These are phyloP conservation scores for Urostyla sp. DNA, from an alignment of 73 alveolate species.

Conservation along the genomic window DNA sequence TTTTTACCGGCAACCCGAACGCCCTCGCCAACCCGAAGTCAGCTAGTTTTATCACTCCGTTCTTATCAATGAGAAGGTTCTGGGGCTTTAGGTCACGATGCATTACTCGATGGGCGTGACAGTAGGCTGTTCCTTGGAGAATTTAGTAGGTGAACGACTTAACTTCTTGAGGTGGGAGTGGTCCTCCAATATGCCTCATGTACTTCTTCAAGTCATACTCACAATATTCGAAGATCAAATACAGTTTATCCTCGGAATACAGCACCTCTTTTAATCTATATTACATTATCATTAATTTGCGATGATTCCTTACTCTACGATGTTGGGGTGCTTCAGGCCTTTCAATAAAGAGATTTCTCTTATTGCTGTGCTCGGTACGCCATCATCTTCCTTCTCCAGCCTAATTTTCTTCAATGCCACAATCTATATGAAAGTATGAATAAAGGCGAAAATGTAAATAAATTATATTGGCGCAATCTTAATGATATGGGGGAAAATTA, in stretches of 20 bases:
- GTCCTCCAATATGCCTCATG: constrained; percentile 83
- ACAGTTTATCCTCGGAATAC: constrained; percentile 84
- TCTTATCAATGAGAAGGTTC: constrained; percentile 83
- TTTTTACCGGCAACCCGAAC: constrained; percentile 90
- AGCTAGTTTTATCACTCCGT: constrained; percentile 86
- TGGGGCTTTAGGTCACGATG: constrained; percentile 97
- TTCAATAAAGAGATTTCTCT: constrained; percentile 93
- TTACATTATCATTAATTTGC: not conserved
- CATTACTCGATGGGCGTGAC: constrained; percentile 94
- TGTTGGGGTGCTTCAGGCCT: constrained; percentile 92
- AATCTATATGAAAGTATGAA: constrained; percentile 35
- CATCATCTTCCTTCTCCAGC: constrained; percentile 97
- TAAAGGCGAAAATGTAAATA: constrained; percentile 78
- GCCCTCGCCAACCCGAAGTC: constrained; percentile 99
- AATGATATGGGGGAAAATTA: no score
- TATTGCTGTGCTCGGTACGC: constrained; percentile 95
- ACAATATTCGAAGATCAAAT: constrained; percentile 85
- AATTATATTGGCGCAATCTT: constrained; percentile 83
- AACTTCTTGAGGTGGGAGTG: constrained; percentile 72
- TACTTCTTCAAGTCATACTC: constrained; percentile 88
- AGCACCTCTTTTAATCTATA: constrained; percentile 78
- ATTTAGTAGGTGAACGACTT: constrained; percentile 80
- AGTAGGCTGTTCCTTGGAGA: constrained; percentile 83
- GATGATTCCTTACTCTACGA: constrained; percentile 66
- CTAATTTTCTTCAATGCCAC: constrained; percentile 95